These are phyloP conservation scores for Rhizopus arrhizus DNA, from an alignment of 371 early-diverging fungal species.

Conservation along the genomic window DNA sequence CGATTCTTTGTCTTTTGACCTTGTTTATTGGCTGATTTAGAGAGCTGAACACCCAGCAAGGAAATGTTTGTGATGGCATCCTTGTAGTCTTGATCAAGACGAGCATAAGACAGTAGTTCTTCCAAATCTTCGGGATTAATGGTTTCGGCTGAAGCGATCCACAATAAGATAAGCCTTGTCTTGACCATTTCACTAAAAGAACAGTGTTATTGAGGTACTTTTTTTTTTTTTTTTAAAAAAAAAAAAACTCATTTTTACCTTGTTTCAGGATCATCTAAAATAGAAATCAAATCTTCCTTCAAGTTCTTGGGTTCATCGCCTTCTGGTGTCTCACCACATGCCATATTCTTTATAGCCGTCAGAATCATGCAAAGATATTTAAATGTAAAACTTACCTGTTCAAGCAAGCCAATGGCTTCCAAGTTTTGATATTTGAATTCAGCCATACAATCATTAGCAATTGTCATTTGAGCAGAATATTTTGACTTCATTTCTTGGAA, in stretches of 20 bases:
- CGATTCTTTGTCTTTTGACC: conserved; percentile 49
- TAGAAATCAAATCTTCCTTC: conserved; percentile 79
- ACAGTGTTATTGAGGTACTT: neutral
- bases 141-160: conserved; percentile 74
- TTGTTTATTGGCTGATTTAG: conserved; percentile 45
- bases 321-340: conserved; percentile 85
- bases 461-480: conserved; percentile 91
- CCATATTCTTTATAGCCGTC: conserved; percentile 71
- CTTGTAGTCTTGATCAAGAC: conserved; percentile 69
- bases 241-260: conserved; percentile 26
- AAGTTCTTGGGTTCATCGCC: conserved; percentile 76
- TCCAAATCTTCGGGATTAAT: conserved; percentile 70
- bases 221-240: neutral
- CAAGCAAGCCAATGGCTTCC: conserved; percentile 72
- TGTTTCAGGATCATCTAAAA: conserved; percentile 75
- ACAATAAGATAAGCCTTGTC: conserved; percentile 84
- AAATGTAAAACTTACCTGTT: conserved; percentile 60
- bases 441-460: conserved; percentile 87
- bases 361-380: neutral
- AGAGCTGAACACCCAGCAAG: conserved; percentile 65
- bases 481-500: conserved; percentile 90
- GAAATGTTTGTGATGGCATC: conserved; percentile 81
- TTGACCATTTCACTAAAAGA: conserved; percentile 67
- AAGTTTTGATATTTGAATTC: conserved; percentile 76
- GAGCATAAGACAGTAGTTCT: conserved; percentile 71